A percentile compares a stretch with the other conserved stretches of the same genome.
These are phyloP conservation scores for Blastocladiella britannica DNA, from an alignment of 192 early-diverging fungal species.

Conservation along the genomic window DNA sequence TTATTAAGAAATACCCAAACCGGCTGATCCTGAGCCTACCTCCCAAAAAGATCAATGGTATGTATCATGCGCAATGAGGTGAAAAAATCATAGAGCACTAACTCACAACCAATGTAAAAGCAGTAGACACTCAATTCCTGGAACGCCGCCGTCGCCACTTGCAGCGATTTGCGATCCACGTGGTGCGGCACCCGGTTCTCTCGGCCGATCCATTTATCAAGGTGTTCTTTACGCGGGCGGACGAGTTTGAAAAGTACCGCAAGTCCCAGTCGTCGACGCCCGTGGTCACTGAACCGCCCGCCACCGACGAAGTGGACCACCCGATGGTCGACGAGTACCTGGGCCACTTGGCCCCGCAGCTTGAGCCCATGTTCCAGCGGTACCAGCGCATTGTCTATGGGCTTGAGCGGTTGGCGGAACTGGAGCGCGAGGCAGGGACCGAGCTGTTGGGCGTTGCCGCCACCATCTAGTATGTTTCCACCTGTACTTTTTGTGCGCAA, in stretches of 20 bases:
- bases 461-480: not conserved
- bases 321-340: not conserved
- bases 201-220: constrained; percentile 34
- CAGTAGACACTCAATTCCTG: constrained; percentile 45
- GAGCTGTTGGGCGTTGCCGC: not conserved
- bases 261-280: not conserved
- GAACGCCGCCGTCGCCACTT: constrained; percentile 47
- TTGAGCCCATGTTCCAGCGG: not conserved
- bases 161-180: constrained; percentile 46
- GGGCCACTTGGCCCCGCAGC: not conserved
- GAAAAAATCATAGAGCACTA: not conserved
- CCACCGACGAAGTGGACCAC: not conserved
- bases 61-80: not conserved
- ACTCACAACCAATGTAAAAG: constrained; percentile 3
- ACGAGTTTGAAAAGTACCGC: constrained; percentile 14
- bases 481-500: not conserved
- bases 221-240: constrained; percentile 44
- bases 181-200: constrained; percentile 53
- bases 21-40: constrained; percentile 62
- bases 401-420: not conserved
- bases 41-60: constrained; percentile 72
- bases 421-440: not conserved
- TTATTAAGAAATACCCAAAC: constrained; percentile 59
- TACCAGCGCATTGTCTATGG: not conserved
- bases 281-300: not conserved